Percentiles rank a stretch among this genome's conserved stretches.
Conservation (phyloP, 164 flowering plant genomes). For the Liriodendron chinense region DNA sequence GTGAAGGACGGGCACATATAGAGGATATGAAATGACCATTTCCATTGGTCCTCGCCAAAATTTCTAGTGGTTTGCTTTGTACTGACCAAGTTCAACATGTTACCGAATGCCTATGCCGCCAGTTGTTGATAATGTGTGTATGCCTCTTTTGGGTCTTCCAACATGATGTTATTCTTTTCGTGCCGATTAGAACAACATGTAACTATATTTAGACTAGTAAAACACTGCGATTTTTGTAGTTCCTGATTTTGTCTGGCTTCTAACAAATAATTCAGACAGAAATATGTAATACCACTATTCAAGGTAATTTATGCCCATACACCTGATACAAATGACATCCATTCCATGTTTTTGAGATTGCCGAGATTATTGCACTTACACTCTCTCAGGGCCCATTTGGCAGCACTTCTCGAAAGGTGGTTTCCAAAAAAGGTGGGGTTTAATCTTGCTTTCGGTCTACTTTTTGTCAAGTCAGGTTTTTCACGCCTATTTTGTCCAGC, state of each 20-base stretch:
- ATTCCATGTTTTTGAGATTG: neutral
- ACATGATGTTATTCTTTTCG: neutral
- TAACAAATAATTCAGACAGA: neutral
- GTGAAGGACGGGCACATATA: too few relatives aligned
- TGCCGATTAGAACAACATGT: neutral
- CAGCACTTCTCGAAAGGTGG: too few relatives aligned
- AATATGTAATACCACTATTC: neutral
- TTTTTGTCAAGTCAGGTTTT: too few relatives aligned
- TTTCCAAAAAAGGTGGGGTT: too few relatives aligned
- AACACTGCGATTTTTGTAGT: neutral
- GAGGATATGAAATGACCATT: conserved; percentile 1
- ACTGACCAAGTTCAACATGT: neutral
- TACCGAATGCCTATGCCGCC: neutral
- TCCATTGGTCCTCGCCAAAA: neutral
- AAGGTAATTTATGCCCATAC: neutral
- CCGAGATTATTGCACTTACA: neutral
- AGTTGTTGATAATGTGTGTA: neutral
- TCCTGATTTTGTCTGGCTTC: neutral
- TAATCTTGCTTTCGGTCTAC: too few relatives aligned
- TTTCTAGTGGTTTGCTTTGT: neutral
- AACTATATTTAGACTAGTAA: neutral
- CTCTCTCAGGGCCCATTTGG: too few relatives aligned
- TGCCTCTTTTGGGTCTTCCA: neutral
- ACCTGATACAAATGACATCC: neutral
- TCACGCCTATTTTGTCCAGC: too few relatives aligned